Conservation (phyloP, 176 grass and related monocot genomes). For the Cocos nucifera region DNA sequence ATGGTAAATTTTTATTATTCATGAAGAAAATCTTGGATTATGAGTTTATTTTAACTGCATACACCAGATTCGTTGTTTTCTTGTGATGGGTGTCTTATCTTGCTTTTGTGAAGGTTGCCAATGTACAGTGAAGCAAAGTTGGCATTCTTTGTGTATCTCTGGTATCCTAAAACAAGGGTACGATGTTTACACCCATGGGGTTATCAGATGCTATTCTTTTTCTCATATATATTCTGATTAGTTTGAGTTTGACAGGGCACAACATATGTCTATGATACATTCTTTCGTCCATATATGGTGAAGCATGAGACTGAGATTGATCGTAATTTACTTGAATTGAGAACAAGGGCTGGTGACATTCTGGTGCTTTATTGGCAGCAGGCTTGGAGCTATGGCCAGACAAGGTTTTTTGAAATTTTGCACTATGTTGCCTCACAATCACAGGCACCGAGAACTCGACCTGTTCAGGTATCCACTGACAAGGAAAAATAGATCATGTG, state of each 20-base stretch:
- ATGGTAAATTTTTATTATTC: conserved; percentile 27
- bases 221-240: not conserved
- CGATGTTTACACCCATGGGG: not conserved
- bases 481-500: not conserved
- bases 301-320: conserved; percentile 65
- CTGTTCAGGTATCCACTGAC: conserved; percentile 18
- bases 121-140: conserved; percentile 66
- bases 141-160: conserved; percentile 53
- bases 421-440: conserved; percentile 20
- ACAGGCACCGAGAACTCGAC: conserved; percentile 17
- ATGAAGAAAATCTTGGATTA: too few relatives aligned
- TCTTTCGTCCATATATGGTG: conserved; percentile 37
- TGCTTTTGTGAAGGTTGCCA: conserved; percentile 46
- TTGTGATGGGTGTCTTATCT: conserved; percentile 1
- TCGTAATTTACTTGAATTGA: conserved; percentile 36
- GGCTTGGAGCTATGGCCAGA: conserved; percentile 20
- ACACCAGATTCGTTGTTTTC: not conserved
- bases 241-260: conserved; percentile 33
- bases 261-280: conserved; percentile 41
- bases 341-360: conserved; percentile 28
- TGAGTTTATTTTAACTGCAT: too few relatives aligned
- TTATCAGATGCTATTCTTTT: not conserved
- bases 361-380: conserved; percentile 26
- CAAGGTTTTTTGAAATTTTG: conserved; percentile 19
- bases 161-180: conserved; percentile 55